These are phyloP conservation scores for Mrakiaceae sp. DNA, from an alignment of 1,284 basidiomycete species.

Conservation along the genomic window DNA sequence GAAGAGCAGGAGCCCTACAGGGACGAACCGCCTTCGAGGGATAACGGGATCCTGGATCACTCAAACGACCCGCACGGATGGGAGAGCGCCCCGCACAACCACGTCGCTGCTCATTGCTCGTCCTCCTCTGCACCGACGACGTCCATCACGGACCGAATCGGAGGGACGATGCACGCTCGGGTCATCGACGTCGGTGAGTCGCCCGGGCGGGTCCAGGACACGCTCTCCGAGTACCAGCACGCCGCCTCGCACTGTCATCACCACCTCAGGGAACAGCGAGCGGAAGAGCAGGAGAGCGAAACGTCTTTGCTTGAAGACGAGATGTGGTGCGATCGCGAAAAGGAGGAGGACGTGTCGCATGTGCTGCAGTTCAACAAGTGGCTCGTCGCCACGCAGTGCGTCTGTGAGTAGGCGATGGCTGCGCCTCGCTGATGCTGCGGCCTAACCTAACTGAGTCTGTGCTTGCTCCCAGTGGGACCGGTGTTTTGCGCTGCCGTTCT, in stretches of 20 bases:
- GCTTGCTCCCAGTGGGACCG: slow-evolving; percentile 44
- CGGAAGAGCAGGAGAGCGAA: background rate
- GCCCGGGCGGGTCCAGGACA: background rate
- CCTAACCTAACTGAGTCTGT: no score
- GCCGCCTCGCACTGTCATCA: background rate
- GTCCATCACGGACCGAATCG: background rate
- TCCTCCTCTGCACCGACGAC: no score
- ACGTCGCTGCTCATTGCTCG: no score
- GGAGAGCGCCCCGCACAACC: background rate
- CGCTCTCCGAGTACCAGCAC: background rate
- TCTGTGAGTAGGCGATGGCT: background rate
- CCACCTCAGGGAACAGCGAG: background rate
- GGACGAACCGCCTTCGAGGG: background rate
- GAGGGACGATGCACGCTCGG: slow-evolving; percentile 1
- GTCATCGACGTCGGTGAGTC: slow-evolving; percentile 7
- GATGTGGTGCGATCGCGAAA: background rate
- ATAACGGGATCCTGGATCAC: no score
- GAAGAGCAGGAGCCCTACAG: background rate
- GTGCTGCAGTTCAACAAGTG: slow-evolving; percentile 13
- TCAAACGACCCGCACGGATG: background rate
- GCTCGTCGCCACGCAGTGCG: slow-evolving; percentile 7
- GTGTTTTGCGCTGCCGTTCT: slow-evolving; percentile 61
- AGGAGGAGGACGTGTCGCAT: background rate
- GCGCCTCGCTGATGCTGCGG: no score
- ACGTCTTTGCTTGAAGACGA: background rate